Conservation (phyloP, 2,329 filamentous ascomycete genomes). For the Aspergillus novofumigatus region DNA sequence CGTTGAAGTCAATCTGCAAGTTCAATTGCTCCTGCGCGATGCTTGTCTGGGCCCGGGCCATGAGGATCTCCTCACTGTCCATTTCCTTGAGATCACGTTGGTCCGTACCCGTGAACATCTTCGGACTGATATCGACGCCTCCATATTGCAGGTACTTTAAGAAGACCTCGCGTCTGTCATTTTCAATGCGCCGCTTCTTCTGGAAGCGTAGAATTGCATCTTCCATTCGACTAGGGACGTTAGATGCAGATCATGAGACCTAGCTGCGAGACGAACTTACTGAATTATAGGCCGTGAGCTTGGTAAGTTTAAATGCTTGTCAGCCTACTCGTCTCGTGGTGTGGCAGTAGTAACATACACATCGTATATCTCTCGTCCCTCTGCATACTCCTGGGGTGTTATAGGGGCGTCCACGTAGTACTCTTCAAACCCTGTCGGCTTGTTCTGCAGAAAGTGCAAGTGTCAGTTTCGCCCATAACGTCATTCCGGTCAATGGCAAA, state of each 20-base stretch:
- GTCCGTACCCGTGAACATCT: slow-evolving; percentile 61
- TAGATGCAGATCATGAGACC: not conserved
- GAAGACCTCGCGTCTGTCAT: slow-evolving; percentile 62
- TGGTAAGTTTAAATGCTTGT: slow-evolving; percentile 12
- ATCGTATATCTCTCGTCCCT: slow-evolving; percentile 67
- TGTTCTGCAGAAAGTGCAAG: slow-evolving; percentile 28
- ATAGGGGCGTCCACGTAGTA: slow-evolving; percentile 76
- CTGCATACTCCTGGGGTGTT: slow-evolving; percentile 62
- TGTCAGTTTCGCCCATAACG: not conserved
- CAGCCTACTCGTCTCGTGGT: not conserved
- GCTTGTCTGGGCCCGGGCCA: slow-evolving; percentile 52
- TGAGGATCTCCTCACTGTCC: slow-evolving; percentile 61
- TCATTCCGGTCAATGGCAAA: not conserved
- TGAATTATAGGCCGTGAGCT: slow-evolving; percentile 50
- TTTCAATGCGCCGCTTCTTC: slow-evolving; percentile 68
- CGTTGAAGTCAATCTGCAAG: slow-evolving; percentile 78
- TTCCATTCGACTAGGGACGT: slow-evolving; percentile 65
- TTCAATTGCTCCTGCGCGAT: slow-evolving; percentile 53
- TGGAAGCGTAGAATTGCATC: slow-evolving; percentile 79
- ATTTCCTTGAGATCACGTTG: slow-evolving; percentile 59
- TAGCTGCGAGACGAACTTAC: slow-evolving; percentile 40
- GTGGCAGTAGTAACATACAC: slow-evolving; percentile 43
- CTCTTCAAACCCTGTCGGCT: slow-evolving; percentile 70
- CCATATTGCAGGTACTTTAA: slow-evolving; percentile 78
- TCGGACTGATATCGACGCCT: slow-evolving; percentile 63